Evolutionary conservation across 2,329 filamentous ascomycete species (phyloP), one percentile per base, ranked within the genome.

Genomic region (Colletotrichum eleusines): DNA sequence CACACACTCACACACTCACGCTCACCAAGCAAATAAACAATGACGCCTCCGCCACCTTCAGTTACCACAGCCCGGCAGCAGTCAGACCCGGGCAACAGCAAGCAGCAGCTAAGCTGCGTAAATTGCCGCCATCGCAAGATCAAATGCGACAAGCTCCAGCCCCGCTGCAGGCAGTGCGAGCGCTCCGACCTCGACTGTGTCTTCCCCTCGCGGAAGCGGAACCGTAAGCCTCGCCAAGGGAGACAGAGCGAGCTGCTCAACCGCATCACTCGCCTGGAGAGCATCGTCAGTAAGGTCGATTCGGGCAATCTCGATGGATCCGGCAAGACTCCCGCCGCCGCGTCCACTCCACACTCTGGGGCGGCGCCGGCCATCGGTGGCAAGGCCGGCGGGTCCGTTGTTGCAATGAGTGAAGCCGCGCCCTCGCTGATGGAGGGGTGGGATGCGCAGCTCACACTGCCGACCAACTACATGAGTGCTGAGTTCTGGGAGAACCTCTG

Each of bases 101-200:
- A 72, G 23, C 82, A 82, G 69, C 80, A 81, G n/a, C 77, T 86
- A 57, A 84, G 82, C 46, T 92, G 90, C 76, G 82, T 88, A 6
- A 83, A 84, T n/a, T 92, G 90, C 74, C 88, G 90, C 70, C 86
- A 88, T 72, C 85, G 88, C 72, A 91, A 91, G 76, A 82, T 90
- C 54, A 89, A 87, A 74, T 91, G 89, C 78, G 84, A 89, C 75
- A 85, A 87, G 73, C 80, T 81, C 44, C 81, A 85, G 71, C 89
- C 89, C 6, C 55, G 72, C 33, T 91, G 89, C 76, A 77, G 79
- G 8, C 85, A 86, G 66, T 90, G 89, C 75, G 75, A 82, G 28
- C 85, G 83, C 60, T 80, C 82, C 46, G 77, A 80, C 9, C 79
- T 81, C 11, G 82, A 87, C 57, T 91, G 85, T 74, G 74, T 83